Evolutionary conservation across 2,329 filamentous ascomycete species (phyloP).

Genomic region (Penicillium brevicompactum): DNA sequence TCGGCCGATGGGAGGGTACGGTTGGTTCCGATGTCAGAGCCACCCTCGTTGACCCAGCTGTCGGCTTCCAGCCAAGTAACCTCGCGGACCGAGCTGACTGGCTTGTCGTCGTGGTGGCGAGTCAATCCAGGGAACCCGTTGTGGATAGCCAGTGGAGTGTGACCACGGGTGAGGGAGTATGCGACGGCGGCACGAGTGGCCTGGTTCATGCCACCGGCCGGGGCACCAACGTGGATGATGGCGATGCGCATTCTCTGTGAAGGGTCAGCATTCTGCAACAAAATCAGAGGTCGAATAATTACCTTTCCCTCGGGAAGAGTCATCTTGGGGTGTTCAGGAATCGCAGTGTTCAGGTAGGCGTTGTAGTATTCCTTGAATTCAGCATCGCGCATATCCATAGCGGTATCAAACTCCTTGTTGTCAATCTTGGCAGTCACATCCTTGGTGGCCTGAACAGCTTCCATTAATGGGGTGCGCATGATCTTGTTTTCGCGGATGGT

Average conservation of each 20-base stretch:
- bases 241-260: conserved; percentile 82
- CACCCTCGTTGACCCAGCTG: conserved; percentile 92
- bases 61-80: conserved; percentile 95
- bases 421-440: conserved; percentile 80
- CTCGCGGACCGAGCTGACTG: conserved; percentile 77
- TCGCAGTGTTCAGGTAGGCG: conserved; percentile 88
- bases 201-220: conserved; percentile 97
- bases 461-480: conserved; percentile 81
- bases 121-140: conserved; percentile 96
- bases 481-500: conserved; percentile 99
- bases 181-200: conserved; percentile 90
- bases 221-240: conserved; percentile 95
- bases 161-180: conserved; percentile 89
- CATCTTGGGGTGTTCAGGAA: conserved; percentile 71
- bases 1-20: conserved; percentile 87
- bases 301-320: conserved; percentile 72
- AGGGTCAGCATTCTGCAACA: conserved; percentile 29
- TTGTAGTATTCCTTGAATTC: conserved; percentile 93
- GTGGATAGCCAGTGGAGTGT: conserved; percentile 88
- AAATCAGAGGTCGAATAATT: conserved; percentile 28
- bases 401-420: conserved; percentile 79
- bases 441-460: conserved; percentile 85
- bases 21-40: conserved; percentile 97
- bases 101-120: conserved; percentile 83
- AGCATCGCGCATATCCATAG: conserved; percentile 85